phyloP scores from a whole-genome alignment of 805 yeast genomes.

The Wickerhamomyces tratensis region DNA sequence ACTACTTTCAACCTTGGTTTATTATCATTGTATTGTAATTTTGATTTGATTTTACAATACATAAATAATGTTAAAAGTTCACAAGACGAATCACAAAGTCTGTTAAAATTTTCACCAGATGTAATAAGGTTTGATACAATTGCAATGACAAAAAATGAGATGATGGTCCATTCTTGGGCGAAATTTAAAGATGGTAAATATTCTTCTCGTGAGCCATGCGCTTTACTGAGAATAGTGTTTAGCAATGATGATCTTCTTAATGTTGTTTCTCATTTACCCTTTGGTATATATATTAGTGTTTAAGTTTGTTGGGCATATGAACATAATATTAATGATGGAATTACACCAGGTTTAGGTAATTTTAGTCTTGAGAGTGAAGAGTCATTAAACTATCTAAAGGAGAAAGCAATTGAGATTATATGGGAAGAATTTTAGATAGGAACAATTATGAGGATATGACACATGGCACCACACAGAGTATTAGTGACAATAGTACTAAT shows the following conservation, averaged over 20 bases:
- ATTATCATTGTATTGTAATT: conserved; percentile 19
- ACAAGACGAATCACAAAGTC: background rate
- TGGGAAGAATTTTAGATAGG: too few relatives aligned
- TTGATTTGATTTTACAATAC: conserved; percentile 9
- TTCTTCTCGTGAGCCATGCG: conserved; percentile 18
- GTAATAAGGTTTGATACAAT: conserved; percentile 6
- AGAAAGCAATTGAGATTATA: too few relatives aligned
- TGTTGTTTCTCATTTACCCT: conserved; percentile 18
- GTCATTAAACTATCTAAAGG: too few relatives aligned
- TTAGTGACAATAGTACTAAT: too few relatives aligned
- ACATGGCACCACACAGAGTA: too few relatives aligned
- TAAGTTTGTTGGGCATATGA: conserved; percentile 13
- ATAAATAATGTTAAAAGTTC: conserved; percentile 3
- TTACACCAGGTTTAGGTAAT: background rate
- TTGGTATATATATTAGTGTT: conserved; percentile 8
- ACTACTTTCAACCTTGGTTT: conserved; percentile 17
- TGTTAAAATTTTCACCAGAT: background rate
- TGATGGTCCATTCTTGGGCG: conserved; percentile 16
- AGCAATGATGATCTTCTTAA: conserved; percentile 14
- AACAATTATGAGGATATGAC: too few relatives aligned
- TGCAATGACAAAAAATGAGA: conserved; percentile 9
- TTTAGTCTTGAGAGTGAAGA: too few relatives aligned
- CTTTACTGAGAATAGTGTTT: conserved; percentile 17
- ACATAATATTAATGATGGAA: background rate
- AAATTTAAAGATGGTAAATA: conserved; percentile 17